phyloP scores from a whole-genome alignment of 352 stramenopile genomes.

The Globisporangium ultimum region DNA sequence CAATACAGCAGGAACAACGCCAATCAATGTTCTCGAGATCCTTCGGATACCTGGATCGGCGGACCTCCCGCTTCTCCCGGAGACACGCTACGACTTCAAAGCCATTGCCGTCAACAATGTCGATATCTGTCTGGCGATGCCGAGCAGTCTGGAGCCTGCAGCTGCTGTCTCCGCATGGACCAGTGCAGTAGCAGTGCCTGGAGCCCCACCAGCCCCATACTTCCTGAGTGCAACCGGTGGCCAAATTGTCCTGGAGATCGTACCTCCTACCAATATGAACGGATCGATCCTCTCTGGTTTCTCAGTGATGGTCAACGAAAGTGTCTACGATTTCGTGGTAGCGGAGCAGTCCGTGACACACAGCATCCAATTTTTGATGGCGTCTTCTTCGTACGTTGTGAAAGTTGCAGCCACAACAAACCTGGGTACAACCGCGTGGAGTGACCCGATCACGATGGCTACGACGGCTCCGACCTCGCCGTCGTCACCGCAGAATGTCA shows the following conservation, averaged over 20 bases:
- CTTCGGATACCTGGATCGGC: slow-evolving; percentile 18
- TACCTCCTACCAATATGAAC: slow-evolving; percentile 49
- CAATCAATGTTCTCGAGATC: slow-evolving; percentile 31
- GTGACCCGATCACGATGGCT: slow-evolving; percentile 14
- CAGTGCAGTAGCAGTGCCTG: slow-evolving; percentile 26
- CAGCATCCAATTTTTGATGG: slow-evolving; percentile 24
- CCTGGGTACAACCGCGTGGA: slow-evolving; percentile 37
- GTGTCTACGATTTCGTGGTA: slow-evolving; percentile 14
- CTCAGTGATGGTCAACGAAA: slow-evolving; percentile 25
- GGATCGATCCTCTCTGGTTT: slow-evolving; percentile 44
- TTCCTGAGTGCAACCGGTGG: slow-evolving; percentile 51
- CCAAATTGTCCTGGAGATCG: slow-evolving; percentile 38
- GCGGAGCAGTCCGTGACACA: slow-evolving; percentile 22
- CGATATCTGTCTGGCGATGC: slow-evolving; percentile 36
- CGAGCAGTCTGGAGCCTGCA: slow-evolving; percentile 13
- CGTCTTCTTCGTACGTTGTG: slow-evolving; percentile 29
- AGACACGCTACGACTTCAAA: slow-evolving; percentile 49
- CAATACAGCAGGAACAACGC: slow-evolving; percentile 19
- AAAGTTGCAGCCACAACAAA: slow-evolving; percentile 36
- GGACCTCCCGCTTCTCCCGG: slow-evolving; percentile 23
- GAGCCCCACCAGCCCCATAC: slow-evolving; percentile 35
- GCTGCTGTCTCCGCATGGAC: slow-evolving; percentile 23
- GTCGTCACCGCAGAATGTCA: slow-evolving; percentile 25
- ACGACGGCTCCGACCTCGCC: slow-evolving; percentile 28
- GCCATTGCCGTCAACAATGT: slow-evolving; percentile 41